These are phyloP conservation scores for Termitomyces sp. DNA, from an alignment of 768 basidiomycete species.

Conservation along the genomic window DNA sequence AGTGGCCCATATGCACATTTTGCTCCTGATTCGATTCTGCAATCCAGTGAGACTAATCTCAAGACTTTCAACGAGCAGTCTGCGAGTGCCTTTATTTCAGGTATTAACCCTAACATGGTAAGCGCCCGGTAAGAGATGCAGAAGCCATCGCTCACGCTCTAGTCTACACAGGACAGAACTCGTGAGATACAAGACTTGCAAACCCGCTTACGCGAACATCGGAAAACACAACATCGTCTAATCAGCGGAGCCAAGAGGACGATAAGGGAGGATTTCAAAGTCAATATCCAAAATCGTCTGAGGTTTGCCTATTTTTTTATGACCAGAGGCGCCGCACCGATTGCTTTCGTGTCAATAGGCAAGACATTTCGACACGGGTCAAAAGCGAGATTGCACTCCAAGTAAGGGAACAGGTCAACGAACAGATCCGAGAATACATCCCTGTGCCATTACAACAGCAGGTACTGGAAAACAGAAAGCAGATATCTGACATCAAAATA, in stretches of 20 bases:
- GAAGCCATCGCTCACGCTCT: neutral
- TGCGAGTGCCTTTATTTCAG: conserved; percentile 17
- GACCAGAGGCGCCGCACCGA: neutral
- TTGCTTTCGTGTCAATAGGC: conserved; percentile 2
- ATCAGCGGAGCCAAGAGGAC: conserved; percentile 26
- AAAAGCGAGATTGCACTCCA: conserved; percentile 38
- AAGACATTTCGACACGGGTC: conserved; percentile 35
- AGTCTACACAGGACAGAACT: conserved; percentile 10
- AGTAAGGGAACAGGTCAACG: conserved; percentile 43
- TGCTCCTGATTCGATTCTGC: neutral
- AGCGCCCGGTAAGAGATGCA: conserved; percentile 5
- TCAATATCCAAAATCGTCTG: conserved; percentile 23
- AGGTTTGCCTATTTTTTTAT: conserved; percentile 23
- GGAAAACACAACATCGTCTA: conserved; percentile 13
- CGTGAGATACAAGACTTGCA: conserved; percentile 15
- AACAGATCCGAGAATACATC: conserved; percentile 45
- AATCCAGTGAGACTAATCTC: conserved; percentile 26
- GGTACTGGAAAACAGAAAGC: conserved; percentile 37
- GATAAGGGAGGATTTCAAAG: conserved; percentile 23
- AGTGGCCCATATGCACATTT: neutral
- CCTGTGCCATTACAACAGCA: conserved; percentile 46
- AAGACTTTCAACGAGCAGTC: conserved; percentile 28
- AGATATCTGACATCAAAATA: conserved; percentile 39
- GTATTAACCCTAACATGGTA: conserved; percentile 28
- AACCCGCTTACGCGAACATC: conserved; percentile 20